These are phyloP conservation scores for Arachnomyces sp. DNA, from an alignment of 2,329 filamentous ascomycete species.

Conservation along the genomic window DNA sequence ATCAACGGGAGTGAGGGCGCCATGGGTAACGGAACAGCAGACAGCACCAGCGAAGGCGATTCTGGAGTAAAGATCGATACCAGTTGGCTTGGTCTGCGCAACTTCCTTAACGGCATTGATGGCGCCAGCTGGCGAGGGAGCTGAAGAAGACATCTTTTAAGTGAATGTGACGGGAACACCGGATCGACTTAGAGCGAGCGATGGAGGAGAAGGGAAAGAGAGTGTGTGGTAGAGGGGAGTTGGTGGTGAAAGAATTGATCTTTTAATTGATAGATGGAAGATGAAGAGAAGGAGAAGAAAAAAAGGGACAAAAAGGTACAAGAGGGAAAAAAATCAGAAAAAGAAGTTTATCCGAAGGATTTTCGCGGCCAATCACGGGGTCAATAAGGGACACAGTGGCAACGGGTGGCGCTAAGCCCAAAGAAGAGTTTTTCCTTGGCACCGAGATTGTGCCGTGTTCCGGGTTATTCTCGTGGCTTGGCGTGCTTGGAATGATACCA, in stretches of 20 bases:
- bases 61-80: conserved; percentile 75
- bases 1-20: conserved; percentile 93
- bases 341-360: conserved; percentile 21
- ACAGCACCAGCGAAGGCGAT: conserved; percentile 96
- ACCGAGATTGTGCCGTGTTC: too few relatives aligned
- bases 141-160: conserved; percentile 10
- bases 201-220: conserved; percentile 40
- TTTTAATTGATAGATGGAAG: conserved; percentile 10
- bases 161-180: conserved; percentile 1
- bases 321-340: conserved; percentile 13
- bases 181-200: conserved; percentile 43
- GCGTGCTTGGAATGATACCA: too few relatives aligned
- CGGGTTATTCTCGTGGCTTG: too few relatives aligned
- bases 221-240: conserved; percentile 18
- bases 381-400: conserved; percentile 15
- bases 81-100: conserved; percentile 18
- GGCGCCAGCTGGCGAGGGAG: conserved; percentile 38
- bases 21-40: conserved; percentile 98
- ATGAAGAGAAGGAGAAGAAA: conserved; percentile 11
- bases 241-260: conserved; percentile 26
- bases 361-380: conserved; percentile 23
- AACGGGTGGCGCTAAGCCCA: too few relatives aligned
- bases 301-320: conserved; percentile 10
- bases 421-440: too few relatives aligned
- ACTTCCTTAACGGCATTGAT: conserved; percentile 25